These are phyloP conservation scores for Striga asiatica DNA, from an alignment of 257 asterid species.

Conservation along the genomic window DNA sequence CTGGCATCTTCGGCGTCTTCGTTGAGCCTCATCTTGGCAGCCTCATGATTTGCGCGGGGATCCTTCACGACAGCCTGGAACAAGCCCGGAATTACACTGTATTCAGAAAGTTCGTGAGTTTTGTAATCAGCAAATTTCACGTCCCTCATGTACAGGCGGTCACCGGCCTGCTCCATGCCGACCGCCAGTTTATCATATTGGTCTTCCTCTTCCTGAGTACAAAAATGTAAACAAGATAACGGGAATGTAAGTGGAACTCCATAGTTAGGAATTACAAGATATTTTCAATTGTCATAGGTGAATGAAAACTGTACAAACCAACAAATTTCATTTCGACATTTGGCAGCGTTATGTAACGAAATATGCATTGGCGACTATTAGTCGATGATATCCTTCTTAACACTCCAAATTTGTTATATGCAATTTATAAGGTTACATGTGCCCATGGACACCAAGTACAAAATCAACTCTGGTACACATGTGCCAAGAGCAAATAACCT, in stretches of 20 bases:
- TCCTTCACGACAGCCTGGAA: constrained; percentile 33
- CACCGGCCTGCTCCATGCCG: constrained; percentile 34
- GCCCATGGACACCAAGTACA: constrained; percentile 1
- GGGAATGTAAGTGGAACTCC: background rate
- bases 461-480: background rate
- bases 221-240: constrained; percentile 13
- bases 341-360: background rate
- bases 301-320: too few relatives aligned
- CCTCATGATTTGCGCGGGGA: constrained; percentile 75
- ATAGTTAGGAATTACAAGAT: background rate
- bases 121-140: constrained; percentile 36
- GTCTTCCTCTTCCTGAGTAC: constrained; percentile 93
- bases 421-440: background rate
- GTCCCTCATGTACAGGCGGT: constrained; percentile 40
- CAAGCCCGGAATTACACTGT: constrained; percentile 42
- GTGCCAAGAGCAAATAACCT: background rate
- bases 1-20: constrained; percentile 80
- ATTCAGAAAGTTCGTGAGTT: constrained; percentile 22
- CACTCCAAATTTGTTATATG: background rate
- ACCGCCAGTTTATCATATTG: constrained; percentile 74
- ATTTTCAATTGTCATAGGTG: too few relatives aligned
- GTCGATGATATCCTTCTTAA: background rate
- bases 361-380: background rate
- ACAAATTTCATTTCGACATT: too few relatives aligned
- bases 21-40: constrained; percentile 62